Evolutionary conservation across 2,329 filamentous ascomycete genomes (phyloP).

Genomic region (Diaporthe vaccinii): DNA sequence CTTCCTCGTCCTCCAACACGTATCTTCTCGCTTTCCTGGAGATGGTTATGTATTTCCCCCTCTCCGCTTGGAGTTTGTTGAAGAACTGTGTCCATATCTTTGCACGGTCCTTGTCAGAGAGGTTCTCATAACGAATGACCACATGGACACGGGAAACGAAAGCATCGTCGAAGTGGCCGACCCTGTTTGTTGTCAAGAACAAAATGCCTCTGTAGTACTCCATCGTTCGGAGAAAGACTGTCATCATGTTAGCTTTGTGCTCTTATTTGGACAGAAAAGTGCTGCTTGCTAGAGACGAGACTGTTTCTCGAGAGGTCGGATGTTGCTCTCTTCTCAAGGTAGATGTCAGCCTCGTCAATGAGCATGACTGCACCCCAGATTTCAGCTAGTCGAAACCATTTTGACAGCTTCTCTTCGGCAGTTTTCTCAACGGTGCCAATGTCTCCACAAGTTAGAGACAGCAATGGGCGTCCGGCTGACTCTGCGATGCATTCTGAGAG

Average conservation of each 20-base stretch:
- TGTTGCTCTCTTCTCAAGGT: constrained; percentile 43
- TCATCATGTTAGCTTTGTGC: not conserved
- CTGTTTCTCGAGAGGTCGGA: constrained; percentile 46
- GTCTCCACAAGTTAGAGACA: constrained; percentile 31
- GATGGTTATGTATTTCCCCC: not conserved
- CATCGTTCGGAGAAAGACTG: constrained; percentile 46
- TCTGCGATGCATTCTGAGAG: constrained; percentile 45
- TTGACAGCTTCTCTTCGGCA: not conserved
- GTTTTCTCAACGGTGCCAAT: constrained; percentile 39
- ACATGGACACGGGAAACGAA: constrained; percentile 52
- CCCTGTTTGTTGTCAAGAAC: constrained; percentile 48
- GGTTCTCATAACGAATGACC: constrained; percentile 48
- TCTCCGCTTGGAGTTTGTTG: constrained; percentile 18
- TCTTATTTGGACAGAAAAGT: constrained; percentile 41
- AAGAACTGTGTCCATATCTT: not conserved
- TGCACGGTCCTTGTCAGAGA: not conserved
- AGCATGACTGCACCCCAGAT: constrained; percentile 39
- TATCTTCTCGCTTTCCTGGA: not conserved
- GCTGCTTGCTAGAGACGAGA: constrained; percentile 42
- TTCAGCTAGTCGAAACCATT: constrained; percentile 7
- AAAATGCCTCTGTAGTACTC: constrained; percentile 48
- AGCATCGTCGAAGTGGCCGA: constrained; percentile 55
- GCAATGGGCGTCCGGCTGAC: constrained; percentile 43
- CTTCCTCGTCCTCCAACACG: constrained; percentile 10
- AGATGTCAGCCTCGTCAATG: constrained; percentile 48